phyloP scores from a whole-genome alignment of 2,329 filamentous ascomycete species.

The Aspergillus aculeatus region DNA sequence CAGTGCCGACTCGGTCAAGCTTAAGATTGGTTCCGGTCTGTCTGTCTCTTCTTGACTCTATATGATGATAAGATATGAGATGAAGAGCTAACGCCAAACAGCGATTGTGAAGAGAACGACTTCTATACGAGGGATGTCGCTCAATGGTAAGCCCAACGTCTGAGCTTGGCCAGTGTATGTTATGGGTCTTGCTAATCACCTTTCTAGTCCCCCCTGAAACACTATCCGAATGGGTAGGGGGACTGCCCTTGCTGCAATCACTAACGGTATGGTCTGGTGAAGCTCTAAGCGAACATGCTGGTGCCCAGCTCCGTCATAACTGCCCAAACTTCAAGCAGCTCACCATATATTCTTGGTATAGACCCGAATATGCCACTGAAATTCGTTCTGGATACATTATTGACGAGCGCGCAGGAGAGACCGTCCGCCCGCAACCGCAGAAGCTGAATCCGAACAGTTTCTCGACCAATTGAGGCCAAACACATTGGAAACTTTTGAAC shows the following conservation, averaged over 20 bases:
- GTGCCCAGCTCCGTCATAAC: slow-evolving; percentile 54
- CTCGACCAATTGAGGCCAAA: slow-evolving; percentile 57
- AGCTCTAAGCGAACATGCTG: slow-evolving; percentile 56
- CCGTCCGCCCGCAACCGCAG: slow-evolving; percentile 44
- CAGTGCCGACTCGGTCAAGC: slow-evolving; percentile 41
- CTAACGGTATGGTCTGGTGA: slow-evolving; percentile 63
- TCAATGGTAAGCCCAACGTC: slow-evolving; percentile 41
- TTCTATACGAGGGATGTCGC: slow-evolving; percentile 60
- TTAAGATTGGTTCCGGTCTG: slow-evolving; percentile 51
- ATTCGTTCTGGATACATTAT: not conserved
- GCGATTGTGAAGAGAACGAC: slow-evolving; percentile 49
- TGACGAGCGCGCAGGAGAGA: slow-evolving; percentile 34
- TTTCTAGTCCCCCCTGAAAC: slow-evolving; percentile 49
- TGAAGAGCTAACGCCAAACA: slow-evolving; percentile 20
- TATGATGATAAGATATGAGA: not conserved
- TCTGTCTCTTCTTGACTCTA: not conserved
- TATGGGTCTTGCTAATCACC: slow-evolving; percentile 1
- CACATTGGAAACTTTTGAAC: slow-evolving; percentile 58
- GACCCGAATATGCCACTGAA: not conserved
- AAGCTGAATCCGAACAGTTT: slow-evolving; percentile 59
- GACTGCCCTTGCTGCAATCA: slow-evolving; percentile 57
- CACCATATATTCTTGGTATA: slow-evolving; percentile 55
- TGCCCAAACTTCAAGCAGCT: slow-evolving; percentile 64
- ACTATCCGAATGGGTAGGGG: slow-evolving; percentile 59
- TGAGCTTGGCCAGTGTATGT: not conserved